Conservation (phyloP, 2,329 filamentous ascomycete species). For the Trichoderma brevicompactum region DNA sequence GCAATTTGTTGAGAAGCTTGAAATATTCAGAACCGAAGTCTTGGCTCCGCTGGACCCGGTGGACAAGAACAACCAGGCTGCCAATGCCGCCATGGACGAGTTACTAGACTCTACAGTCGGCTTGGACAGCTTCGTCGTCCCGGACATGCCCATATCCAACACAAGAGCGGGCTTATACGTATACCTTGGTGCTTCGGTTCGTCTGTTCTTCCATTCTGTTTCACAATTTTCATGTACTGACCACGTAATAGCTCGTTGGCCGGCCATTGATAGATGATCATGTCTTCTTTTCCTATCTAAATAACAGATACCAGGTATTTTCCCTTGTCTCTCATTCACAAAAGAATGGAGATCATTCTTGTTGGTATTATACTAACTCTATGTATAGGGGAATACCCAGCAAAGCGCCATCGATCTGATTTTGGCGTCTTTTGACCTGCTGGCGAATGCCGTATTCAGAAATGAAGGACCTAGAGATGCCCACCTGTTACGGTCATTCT, state of each 20-base stretch:
- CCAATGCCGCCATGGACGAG: slow-evolving; percentile 58
- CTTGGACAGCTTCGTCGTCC: slow-evolving; percentile 57
- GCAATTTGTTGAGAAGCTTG: slow-evolving; percentile 57
- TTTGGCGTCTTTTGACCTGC: slow-evolving; percentile 83
- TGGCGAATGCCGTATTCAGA: slow-evolving; percentile 82
- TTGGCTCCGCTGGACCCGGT: slow-evolving; percentile 59
- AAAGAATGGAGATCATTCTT: neutral
- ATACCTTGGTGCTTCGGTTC: slow-evolving; percentile 79
- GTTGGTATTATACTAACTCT: neutral
- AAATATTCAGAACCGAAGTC: slow-evolving; percentile 62
- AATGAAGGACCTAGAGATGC: slow-evolving; percentile 62
- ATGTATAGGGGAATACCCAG: slow-evolving; percentile 70
- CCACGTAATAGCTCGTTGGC: slow-evolving; percentile 67
- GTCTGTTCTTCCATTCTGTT: slow-evolving; percentile 35
- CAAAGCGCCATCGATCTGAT: slow-evolving; percentile 80
- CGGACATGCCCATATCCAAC: slow-evolving; percentile 72
- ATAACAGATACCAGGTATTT: slow-evolving; percentile 79
- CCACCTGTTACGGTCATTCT: slow-evolving; percentile 80
- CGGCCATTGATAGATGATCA: slow-evolving; percentile 83
- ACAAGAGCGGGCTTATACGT: slow-evolving; percentile 83
- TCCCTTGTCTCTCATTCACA: neutral
- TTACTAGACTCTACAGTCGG: slow-evolving; percentile 61
- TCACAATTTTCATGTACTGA: neutral
- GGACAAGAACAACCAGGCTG: slow-evolving; percentile 56
- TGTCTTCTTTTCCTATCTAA: slow-evolving; percentile 76